These are phyloP conservation scores for Cryptosporidium meleagridis DNA, from an alignment of 169 alveolate species.

Conservation along the genomic window DNA sequence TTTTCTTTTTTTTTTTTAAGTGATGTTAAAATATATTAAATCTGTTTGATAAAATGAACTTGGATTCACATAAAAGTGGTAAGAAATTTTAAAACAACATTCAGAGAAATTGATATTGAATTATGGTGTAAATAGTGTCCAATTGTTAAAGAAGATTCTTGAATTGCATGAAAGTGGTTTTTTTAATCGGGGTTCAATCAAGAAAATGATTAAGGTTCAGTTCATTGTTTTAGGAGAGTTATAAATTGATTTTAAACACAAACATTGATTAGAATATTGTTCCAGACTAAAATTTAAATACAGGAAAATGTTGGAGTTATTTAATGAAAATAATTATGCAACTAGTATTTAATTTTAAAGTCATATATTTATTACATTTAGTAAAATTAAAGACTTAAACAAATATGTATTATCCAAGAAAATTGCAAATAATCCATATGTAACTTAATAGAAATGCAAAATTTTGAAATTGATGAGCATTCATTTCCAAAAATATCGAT, in stretches of 20 bases:
- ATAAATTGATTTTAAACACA: not conserved
- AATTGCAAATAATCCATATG: constrained; percentile 83
- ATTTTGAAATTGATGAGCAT: constrained; percentile 79
- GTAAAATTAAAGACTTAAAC: constrained; percentile 81
- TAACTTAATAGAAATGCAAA: constrained; percentile 80
- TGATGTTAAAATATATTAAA: not conserved
- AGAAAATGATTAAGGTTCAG: constrained; percentile 1
- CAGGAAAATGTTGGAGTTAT: not conserved
- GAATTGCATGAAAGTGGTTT: constrained; percentile 79
- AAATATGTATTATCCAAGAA: constrained; percentile 86
- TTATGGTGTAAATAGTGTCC: constrained; percentile 85
- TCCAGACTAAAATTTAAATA: not conserved
- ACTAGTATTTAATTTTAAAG: not conserved
- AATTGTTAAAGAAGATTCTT: constrained; percentile 82
- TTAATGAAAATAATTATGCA: not conserved
- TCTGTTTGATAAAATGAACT: not conserved
- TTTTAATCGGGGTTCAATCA: not conserved
- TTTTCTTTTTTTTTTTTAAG: not conserved
- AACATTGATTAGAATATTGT: not conserved
- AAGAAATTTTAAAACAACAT: constrained; percentile 82
- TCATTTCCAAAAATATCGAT: not conserved
- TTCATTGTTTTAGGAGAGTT: not conserved
- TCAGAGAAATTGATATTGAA: constrained; percentile 86
- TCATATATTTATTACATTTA: constrained; percentile 82
- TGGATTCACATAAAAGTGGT: constrained; percentile 79